These are phyloP conservation scores for Trichoderma oligosporum DNA, from an alignment of 2,329 filamentous ascomycete species.

Conservation along the genomic window DNA sequence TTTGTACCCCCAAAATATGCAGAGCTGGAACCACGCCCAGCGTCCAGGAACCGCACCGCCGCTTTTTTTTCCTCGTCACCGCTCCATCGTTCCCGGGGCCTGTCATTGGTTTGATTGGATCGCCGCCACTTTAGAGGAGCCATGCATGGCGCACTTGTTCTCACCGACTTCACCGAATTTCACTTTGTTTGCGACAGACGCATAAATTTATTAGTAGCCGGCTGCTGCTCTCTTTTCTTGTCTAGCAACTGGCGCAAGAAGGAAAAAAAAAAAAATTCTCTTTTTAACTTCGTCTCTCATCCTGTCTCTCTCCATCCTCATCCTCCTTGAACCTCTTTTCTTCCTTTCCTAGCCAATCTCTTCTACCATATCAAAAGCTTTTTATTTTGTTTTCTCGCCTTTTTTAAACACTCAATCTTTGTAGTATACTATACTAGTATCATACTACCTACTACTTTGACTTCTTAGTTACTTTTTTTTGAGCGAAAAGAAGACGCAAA, in stretches of 20 bases:
- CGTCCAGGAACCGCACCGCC: slow-evolving; percentile 21
- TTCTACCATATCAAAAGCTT: no score
- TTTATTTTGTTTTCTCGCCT: no score
- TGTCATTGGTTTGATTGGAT: slow-evolving; percentile 24
- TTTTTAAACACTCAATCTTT: no score
- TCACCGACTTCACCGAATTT: slow-evolving; percentile 35
- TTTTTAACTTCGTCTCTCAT: slow-evolving; percentile 5
- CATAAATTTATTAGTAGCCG: slow-evolving; percentile 10
- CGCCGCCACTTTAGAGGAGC: slow-evolving; percentile 21
- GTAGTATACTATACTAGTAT: no score
- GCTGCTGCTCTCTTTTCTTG: slow-evolving; percentile 3
- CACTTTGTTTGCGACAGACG: slow-evolving; percentile 18
- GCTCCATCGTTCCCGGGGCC: slow-evolving; percentile 20
- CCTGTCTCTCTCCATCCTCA: not conserved
- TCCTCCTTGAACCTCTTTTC: not conserved
- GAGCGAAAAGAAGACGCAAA: not conserved
- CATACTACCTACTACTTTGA: no score
- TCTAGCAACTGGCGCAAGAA: slow-evolving; percentile 1
- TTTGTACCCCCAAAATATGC: no score
- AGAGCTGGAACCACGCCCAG: slow-evolving; percentile 16
- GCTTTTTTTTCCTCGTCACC: slow-evolving; percentile 23
- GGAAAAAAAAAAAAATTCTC: no score
- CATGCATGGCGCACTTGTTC: slow-evolving; percentile 22
- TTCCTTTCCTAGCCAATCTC: no score
- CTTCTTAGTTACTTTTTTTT: no score